These are phyloP conservation scores for Conringia planisiliqua DNA, from an alignment of 345 rosid genomes.

Conservation along the genomic window DNA sequence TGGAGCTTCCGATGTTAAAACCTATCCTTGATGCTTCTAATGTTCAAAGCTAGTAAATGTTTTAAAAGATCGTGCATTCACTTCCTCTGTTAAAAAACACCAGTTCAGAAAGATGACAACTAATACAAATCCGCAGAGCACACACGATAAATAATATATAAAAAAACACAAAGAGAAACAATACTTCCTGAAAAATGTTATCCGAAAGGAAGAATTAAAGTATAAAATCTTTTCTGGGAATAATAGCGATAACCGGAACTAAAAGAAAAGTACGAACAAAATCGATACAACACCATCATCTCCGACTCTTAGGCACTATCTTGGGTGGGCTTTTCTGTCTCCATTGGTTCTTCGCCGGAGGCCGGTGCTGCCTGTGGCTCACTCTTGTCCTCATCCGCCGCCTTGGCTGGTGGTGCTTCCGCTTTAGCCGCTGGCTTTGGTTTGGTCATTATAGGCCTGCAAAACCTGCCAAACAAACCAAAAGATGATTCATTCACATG, in stretches of 20 bases:
- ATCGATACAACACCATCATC: conserved; percentile 24
- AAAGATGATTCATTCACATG: background rate
- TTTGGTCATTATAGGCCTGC: conserved; percentile 93
- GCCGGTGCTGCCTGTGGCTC: conserved; percentile 51
- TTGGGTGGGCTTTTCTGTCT: conserved; percentile 49
- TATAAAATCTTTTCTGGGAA: background rate
- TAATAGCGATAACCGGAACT: conserved; percentile 7
- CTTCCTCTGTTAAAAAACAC: background rate
- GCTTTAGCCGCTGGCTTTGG: conserved; percentile 81
- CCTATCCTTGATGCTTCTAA: too few relatives aligned
- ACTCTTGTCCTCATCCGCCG: conserved; percentile 30
- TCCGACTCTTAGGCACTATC: conserved; percentile 8
- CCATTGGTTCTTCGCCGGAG: conserved; percentile 59
- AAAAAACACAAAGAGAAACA: background rate
- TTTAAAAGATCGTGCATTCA: background rate
- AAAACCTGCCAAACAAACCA: conserved; percentile 46
- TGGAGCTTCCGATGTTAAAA: too few relatives aligned
- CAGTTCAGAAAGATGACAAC: background rate
- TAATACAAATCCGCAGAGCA: background rate
- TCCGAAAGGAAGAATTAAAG: background rate
- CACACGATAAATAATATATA: background rate
- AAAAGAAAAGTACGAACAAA: background rate
- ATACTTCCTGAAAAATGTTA: conserved; percentile 4
- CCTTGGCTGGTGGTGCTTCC: conserved; percentile 56
- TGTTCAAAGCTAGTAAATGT: too few relatives aligned